A percentile compares a stretch with the other conserved stretches of the same genome.
Conservation (phyloP, 2,329 filamentous ascomycete genomes). For the Sphaerulina populicola region DNA sequence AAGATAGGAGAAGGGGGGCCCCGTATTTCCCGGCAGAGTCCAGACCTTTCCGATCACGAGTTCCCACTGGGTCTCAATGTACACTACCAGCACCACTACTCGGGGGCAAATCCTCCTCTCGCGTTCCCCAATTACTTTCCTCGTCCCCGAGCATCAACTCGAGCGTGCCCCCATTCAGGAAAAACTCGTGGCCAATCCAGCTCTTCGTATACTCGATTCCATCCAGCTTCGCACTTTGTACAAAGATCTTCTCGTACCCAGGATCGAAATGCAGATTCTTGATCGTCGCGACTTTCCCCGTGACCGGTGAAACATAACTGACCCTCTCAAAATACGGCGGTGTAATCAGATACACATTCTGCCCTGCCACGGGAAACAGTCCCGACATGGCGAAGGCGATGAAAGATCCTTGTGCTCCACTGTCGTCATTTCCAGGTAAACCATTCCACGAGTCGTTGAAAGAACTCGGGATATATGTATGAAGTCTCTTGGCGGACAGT, state of each 20-base stretch:
- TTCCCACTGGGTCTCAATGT: background rate
- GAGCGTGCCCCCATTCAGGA: constrained; percentile 17
- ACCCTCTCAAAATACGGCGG: constrained; percentile 22
- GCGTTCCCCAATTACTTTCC: constrained; percentile 21
- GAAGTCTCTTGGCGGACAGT: constrained; percentile 16
- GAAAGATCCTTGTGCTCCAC: constrained; percentile 20
- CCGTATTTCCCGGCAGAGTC: no score
- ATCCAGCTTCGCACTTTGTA: constrained; percentile 22
- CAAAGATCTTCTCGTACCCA: constrained; percentile 26
- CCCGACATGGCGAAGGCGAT: constrained; percentile 22
- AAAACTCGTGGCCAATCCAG: constrained; percentile 25
- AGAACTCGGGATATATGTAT: constrained; percentile 18
- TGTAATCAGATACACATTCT: constrained; percentile 21
- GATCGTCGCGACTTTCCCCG: constrained; percentile 19
- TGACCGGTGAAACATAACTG: constrained; percentile 21
- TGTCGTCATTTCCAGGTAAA: constrained; percentile 22
- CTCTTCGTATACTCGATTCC: constrained; percentile 18
- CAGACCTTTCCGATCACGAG: no score
- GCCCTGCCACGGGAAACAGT: constrained; percentile 21
- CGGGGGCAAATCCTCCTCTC: constrained; percentile 28
- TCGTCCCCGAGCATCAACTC: constrained; percentile 18
- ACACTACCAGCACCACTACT: constrained; percentile 4
- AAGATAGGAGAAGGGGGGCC: no score
- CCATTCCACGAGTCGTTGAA: constrained; percentile 19
- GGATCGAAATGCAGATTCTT: constrained; percentile 31